These are phyloP conservation scores for Botrytis cinerea DNA, from an alignment of 2,329 filamentous ascomycete genomes.

Conservation along the genomic window DNA sequence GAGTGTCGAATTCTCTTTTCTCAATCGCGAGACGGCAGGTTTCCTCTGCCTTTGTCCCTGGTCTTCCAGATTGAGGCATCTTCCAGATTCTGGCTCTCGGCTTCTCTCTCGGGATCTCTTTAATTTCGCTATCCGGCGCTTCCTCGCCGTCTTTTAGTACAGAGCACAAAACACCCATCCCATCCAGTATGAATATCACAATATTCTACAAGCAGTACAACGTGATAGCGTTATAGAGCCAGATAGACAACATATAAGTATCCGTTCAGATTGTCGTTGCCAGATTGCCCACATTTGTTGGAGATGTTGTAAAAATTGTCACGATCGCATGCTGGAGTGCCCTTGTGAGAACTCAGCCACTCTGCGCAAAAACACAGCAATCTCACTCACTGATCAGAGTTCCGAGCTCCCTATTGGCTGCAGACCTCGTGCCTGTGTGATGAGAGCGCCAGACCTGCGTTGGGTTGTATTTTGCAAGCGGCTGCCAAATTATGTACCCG, in stretches of 20 bases:
- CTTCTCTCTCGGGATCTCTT: slow-evolving; percentile 27
- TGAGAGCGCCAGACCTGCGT: slow-evolving; percentile 12
- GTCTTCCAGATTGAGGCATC: slow-evolving; percentile 32
- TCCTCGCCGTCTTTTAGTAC: slow-evolving; percentile 38
- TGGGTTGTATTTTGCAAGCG: not conserved
- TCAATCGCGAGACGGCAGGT: slow-evolving; percentile 28
- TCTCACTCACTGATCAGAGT: not conserved
- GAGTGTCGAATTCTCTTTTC: slow-evolving; percentile 30
- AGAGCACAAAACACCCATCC: slow-evolving; percentile 39
- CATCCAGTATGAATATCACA: slow-evolving; percentile 23
- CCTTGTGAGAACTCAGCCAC: slow-evolving; percentile 23
- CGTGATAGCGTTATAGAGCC: not conserved
- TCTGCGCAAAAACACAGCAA: too few species aligned
- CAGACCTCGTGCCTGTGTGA: slow-evolving; percentile 15
- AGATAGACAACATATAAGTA: not conserved
- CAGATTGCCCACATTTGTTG: slow-evolving; percentile 1
- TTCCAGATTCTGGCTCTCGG: slow-evolving; percentile 34
- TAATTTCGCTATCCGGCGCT: slow-evolving; percentile 32
- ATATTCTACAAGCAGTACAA: slow-evolving; percentile 1
- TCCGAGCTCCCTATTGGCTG: slow-evolving; percentile 18
- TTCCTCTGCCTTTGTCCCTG: slow-evolving; percentile 26
- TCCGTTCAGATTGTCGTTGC: not conserved
- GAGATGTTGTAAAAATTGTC: slow-evolving; percentile 1
- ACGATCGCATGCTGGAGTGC: slow-evolving; percentile 20
- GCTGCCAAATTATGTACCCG: not conserved